Base-by-base conservation (phyloP, 768 basidiomycete species). In the Trametes cinnabarina region DNA sequence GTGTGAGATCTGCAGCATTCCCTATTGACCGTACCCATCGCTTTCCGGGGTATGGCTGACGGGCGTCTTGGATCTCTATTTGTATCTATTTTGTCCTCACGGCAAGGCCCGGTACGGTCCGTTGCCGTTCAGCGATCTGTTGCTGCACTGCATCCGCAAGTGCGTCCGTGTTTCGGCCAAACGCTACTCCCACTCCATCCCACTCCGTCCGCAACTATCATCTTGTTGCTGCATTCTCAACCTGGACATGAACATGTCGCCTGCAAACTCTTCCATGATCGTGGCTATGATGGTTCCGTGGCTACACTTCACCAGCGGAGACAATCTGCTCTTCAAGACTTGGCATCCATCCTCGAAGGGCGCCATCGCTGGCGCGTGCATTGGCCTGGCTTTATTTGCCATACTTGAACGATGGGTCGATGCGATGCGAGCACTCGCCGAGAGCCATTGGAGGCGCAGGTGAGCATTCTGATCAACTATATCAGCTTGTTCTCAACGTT, bases 311-410 rank as follows among this genome's bases (percentile, higher is more conserved):
- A 78, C 79, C 20, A 73, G 74, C 0, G 83, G 84, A 0, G 89
- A 91, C 61, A 73, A 76, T 49, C 77, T 92, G 11, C 74, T 82
- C 70, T 94, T 94, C 74, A 63, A 82, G 56, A 72, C 79, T 1
- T 89, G 88, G 86, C 72, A 69, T 5, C 92, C 94, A 0, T 78
- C 78, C 3, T 86, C 90, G 0, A 61, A 74, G 6, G 92, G 88
- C 20, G 85, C 87, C 0, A 81, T 92, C 34, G 82, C 82, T 20
- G 92, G 89, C 0, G 86, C 91, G 37, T 89, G 86, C 67, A 77
- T 95, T 55, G 85, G 80, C 0, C 75, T 95, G 20, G 75, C 88
- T 64, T 35, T 87, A 32, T 74, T 94, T 32, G 84, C 85, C 7
- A 65, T 93, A 10, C 73, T 88, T 35, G 91, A 94, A 47, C 77